Evolutionary conservation across 2,329 filamentous ascomycete species (phyloP).

Genomic region (Phoma sp.): DNA sequence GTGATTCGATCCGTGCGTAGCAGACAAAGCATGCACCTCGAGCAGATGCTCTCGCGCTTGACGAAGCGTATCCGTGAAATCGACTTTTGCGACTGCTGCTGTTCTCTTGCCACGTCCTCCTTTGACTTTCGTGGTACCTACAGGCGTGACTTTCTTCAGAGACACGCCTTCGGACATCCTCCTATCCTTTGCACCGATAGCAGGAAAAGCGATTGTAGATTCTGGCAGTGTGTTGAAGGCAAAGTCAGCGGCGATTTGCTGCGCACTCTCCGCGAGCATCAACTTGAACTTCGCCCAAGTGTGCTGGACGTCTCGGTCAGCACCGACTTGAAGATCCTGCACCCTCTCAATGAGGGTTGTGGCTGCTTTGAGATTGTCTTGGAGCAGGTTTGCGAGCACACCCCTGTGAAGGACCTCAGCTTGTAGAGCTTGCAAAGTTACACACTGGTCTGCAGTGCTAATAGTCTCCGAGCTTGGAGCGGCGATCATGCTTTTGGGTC

Average conservation of each 20-base stretch:
- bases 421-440: constrained; percentile 51
- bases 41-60: constrained; percentile 70
- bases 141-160: constrained; percentile 20
- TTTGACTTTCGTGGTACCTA: constrained; percentile 20
- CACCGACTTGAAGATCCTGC: constrained; percentile 34
- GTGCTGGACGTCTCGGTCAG: constrained; percentile 57
- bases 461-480: constrained; percentile 10
- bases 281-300: constrained; percentile 69
- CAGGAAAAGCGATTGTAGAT: constrained; percentile 87
- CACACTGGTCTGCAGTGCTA: constrained; percentile 44
- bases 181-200: constrained; percentile 54
- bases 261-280: constrained; percentile 70
- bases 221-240: constrained; percentile 91
- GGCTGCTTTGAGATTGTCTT: constrained; percentile 40
- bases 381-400: constrained; percentile 50
- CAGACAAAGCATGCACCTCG: constrained; percentile 64
- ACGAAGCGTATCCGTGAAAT: constrained; percentile 65
- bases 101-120: constrained; percentile 32
- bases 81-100: constrained; percentile 24
- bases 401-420: constrained; percentile 59
- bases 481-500: constrained; percentile 16
- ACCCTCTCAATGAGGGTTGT: constrained; percentile 34
- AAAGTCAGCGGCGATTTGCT: constrained; percentile 77
- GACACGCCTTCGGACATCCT: constrained; percentile 31
- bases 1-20: constrained; percentile 60